Base-by-base conservation (phyloP, 208 protist genomes). In the Endotrypanum monterogeii region DNA sequence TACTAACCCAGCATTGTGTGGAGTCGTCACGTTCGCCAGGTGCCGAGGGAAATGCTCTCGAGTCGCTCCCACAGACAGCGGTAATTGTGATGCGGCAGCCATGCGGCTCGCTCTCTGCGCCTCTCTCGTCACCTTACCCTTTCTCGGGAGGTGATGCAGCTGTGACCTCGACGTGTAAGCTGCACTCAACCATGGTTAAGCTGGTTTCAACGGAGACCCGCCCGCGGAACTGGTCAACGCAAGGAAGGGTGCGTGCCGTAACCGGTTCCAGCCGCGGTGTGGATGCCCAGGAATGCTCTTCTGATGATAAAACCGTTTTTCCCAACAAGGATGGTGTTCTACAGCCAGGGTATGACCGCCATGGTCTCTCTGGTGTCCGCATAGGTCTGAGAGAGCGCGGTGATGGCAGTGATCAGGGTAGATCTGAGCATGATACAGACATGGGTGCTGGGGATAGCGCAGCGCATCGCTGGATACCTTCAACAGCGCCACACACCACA, bases 1-100 rank as follows among this genome's bases (percentile, higher is more conserved):
- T 51, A 55, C 67, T 74, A n/a, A 55, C 75, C 4, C 67, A 71
- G 46, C 50, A 12, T 16, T 67, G n/a, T n/a, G 50, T 44, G 44
- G 6, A 8, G 41, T 48, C 65, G 23, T 20, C 8, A n/a, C 48
- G 28, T 30, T 55, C 48, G 35, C 65, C 44, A 14, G 28, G 39
- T 20, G 39, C 16, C 5, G 7, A 20, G 14, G 62, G 39, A 23
- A 12, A 2, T 41, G 23, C 62, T 30, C 6, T 41, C 0, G 7
- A 3, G 1, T 32, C 55, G 25, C 55, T 28, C 28, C 35, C 12
- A 30, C 55, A 60, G 25, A 3, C 7, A 1, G 18, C 55, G 28
- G 55, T 14, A 30, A 28, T 60, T 20, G 55, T 30, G 28, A 37
- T 37, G 28, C 23, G 55, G 55, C 55, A 60, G 28, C 28, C 25